phyloP scores from a whole-genome alignment of 2,329 filamentous ascomycete species.

The Cryphonectria carpinicola region DNA sequence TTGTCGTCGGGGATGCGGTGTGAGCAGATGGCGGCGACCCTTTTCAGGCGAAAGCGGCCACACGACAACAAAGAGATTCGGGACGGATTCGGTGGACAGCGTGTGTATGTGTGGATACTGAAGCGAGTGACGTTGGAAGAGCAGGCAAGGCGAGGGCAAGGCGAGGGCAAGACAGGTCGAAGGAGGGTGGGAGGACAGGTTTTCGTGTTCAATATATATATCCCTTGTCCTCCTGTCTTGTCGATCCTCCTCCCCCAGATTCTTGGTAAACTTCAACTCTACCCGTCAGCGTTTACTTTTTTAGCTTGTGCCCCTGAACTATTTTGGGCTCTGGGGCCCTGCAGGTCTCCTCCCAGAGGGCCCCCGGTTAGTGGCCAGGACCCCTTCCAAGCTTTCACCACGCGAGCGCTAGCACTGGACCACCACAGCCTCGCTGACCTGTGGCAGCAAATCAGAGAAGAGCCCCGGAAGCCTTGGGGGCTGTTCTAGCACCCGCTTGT shows the following conservation, averaged over 20 bases:
- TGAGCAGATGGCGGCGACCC: neutral
- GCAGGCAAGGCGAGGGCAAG: too few species aligned
- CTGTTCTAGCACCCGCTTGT: neutral
- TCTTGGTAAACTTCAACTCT: neutral
- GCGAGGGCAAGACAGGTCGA: neutral
- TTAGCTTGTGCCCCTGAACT: conserved; percentile 2
- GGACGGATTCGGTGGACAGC: neutral
- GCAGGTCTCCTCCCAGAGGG: neutral
- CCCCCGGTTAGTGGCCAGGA: neutral
- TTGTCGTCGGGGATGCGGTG: neutral
- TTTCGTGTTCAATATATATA: neutral
- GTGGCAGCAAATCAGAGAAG: conserved; percentile 1
- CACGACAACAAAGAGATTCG: conserved; percentile 5
- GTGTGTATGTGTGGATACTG: neutral
- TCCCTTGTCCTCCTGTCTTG: neutral
- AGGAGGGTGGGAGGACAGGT: neutral
- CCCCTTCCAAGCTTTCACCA: neutral
- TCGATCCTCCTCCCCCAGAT: conserved; percentile 1
- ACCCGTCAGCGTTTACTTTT: neutral
- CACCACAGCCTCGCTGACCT: neutral
- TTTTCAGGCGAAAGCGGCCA: neutral
- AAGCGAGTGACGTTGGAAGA: conserved; percentile 2
- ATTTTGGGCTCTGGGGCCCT: conserved; percentile 7
- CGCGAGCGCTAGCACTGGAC: neutral
- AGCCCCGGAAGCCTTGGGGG: neutral